These are phyloP conservation scores for Monosporozyma aerobia DNA, from an alignment of 805 yeast genomes.

Conservation along the genomic window DNA sequence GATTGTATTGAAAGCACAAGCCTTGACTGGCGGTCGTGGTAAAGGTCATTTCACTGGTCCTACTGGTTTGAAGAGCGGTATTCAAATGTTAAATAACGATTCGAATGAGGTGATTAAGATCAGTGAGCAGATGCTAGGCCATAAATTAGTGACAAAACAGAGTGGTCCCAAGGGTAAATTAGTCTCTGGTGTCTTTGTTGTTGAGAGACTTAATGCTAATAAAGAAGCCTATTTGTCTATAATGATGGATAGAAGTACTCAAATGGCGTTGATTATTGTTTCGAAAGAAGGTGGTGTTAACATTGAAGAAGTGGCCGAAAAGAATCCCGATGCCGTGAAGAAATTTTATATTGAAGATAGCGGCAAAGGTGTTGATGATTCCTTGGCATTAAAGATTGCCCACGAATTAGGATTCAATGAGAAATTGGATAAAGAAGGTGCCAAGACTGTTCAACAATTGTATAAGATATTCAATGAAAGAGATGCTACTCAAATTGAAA, in stretches of 20 bases:
- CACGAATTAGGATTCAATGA: conserved; percentile 70
- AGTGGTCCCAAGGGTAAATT: conserved; percentile 96
- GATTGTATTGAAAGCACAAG: conserved; percentile 95
- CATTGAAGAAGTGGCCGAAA: conserved; percentile 95
- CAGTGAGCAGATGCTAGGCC: conserved; percentile 83
- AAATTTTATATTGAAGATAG: conserved; percentile 72
- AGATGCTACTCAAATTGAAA: conserved; percentile 97
- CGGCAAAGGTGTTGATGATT: conserved; percentile 63
- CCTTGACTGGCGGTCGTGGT: conserved; percentile 99
- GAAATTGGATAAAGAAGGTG: conserved; percentile 76
- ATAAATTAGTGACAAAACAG: conserved; percentile 94
- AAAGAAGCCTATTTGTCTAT: conserved; percentile 95
- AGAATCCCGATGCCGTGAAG: conserved; percentile 84
- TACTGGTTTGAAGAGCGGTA: conserved; percentile 94
- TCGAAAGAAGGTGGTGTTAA: conserved; percentile 99
- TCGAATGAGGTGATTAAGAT: conserved; percentile 80
- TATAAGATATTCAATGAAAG: conserved; percentile 83
- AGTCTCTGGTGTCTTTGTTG: conserved; percentile 92
- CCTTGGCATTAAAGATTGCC: conserved; percentile 69
- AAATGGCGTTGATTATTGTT: conserved; percentile 87
- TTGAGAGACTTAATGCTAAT: conserved; percentile 85
- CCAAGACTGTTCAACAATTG: conserved; percentile 73
- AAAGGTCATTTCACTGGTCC: conserved; percentile 80
- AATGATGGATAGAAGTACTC: conserved; percentile 86
- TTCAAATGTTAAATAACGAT: conserved; percentile 54